A percentile compares a stretch with the other conserved stretches of the same genome.
Evolutionary conservation across 2,329 filamentous ascomycete species (phyloP).

Genomic region (Diaporthe velutina): DNA sequence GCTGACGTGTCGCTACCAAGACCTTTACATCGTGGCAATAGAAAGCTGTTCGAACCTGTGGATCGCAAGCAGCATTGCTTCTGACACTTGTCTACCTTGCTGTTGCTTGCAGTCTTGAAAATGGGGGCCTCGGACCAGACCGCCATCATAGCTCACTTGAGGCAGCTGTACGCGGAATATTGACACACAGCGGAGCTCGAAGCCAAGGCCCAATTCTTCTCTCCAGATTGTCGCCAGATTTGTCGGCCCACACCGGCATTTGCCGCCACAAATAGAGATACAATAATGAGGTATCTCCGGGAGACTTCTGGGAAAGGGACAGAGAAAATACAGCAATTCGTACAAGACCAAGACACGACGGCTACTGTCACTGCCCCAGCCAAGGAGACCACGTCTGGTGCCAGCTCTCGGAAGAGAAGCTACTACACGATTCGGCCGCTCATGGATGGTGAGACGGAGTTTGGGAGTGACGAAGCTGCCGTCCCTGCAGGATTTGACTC

Average conservation of each 20-base stretch:
- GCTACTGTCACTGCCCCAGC: neutral
- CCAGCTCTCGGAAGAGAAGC: conserved; percentile 4
- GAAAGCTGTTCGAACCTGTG: neutral
- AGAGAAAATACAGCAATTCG: neutral
- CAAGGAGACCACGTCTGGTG: neutral
- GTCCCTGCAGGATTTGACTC: conserved; percentile 37
- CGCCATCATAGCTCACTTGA: conserved; percentile 1
- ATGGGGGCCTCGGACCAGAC: neutral
- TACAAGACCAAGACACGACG: neutral
- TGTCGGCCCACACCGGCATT: conserved; percentile 4
- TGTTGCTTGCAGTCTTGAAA: neutral
- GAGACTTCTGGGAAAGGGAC: neutral
- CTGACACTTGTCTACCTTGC: neutral
- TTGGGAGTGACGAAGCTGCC: conserved; percentile 41
- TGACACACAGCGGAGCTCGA: conserved; percentile 2
- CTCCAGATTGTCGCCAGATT: neutral
- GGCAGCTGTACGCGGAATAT: conserved; percentile 9
- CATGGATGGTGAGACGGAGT: conserved; percentile 38
- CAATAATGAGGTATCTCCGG: conserved; percentile 9
- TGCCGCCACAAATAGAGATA: conserved; percentile 17
- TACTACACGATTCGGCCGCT: conserved; percentile 42
- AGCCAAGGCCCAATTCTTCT: conserved; percentile 1
- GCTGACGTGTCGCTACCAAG: no score
- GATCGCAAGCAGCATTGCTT: neutral
- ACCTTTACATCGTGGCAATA: neutral